A percentile compares a stretch with the other conserved stretches of the same genome.
Evolutionary conservation across 331 rosid genomes (phyloP).

Genomic region (Stylosanthes scabra): DNA sequence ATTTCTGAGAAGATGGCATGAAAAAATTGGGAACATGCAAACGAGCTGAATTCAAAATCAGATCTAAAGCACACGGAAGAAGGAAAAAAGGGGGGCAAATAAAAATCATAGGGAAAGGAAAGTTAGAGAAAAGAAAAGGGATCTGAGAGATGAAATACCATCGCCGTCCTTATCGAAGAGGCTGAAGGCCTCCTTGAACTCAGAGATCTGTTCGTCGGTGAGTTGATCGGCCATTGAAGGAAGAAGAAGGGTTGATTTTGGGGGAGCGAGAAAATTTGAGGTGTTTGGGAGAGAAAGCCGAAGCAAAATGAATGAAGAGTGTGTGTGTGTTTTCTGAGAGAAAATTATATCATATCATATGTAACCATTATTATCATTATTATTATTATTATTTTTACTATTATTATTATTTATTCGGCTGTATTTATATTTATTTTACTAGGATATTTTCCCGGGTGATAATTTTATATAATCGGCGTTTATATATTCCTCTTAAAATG

Average conservation of each 20-base stretch:
- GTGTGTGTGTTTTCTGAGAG: slow-evolving; percentile 5
- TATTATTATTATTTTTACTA: no score
- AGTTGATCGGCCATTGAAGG: slow-evolving; percentile 66
- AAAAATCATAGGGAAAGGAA: not conserved
- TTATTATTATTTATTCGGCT: no score
- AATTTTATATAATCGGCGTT: no score
- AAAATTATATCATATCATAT: not conserved
- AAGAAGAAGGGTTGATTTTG: not conserved
- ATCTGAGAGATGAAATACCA: slow-evolving; percentile 71
- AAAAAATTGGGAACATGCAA: not conserved
- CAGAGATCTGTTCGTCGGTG: slow-evolving; percentile 81
- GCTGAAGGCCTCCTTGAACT: slow-evolving; percentile 93
- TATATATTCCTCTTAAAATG: no score
- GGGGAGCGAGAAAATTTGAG: slow-evolving; percentile 8
- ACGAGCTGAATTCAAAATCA: slow-evolving; percentile 20
- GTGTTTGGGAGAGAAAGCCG: not conserved
- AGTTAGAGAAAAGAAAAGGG: slow-evolving; percentile 27
- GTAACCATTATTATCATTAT: not conserved
- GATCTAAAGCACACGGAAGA: slow-evolving; percentile 42
- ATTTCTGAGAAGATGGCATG: not conserved
- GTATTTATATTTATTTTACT: no score
- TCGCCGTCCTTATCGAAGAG: slow-evolving; percentile 94
- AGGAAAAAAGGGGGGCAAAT: not conserved
- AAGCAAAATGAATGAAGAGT: not conserved
- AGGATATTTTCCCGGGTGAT: no score